Conservation (phyloP, 176 grass and related monocot genomes). For the Ensete ventricosum region DNA sequence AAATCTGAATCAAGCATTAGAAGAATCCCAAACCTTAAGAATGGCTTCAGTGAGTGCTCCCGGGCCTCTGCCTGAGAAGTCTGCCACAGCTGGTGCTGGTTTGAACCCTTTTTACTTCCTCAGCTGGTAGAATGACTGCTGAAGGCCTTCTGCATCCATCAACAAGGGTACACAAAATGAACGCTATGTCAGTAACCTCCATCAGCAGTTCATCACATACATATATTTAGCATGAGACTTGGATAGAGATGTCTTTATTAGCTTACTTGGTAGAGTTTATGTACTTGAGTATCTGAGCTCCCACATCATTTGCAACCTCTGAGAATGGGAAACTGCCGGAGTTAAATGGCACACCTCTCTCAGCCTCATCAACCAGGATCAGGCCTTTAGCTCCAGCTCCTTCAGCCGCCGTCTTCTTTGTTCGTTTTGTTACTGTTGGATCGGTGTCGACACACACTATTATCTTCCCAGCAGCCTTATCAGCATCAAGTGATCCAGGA, state of each 20-base stretch:
- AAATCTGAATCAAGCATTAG: not conserved
- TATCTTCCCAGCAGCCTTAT: conserved; percentile 78
- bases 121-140: conserved; percentile 53
- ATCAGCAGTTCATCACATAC: no score
- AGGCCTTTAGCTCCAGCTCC: conserved; percentile 42
- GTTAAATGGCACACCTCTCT: conserved; percentile 57
- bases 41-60: conserved; percentile 68
- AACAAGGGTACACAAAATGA: no score
- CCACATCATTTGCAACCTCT: conserved; percentile 55
- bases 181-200: not conserved
- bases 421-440: conserved; percentile 47
- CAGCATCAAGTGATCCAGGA: conserved; percentile 71
- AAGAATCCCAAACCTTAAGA: conserved; percentile 45
- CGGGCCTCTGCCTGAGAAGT: conserved; percentile 71
- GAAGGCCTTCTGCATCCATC: conserved; percentile 46
- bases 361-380: conserved; percentile 54
- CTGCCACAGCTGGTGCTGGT: conserved; percentile 73
- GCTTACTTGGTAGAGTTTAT: conserved; percentile 78
- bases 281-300: conserved; percentile 73
- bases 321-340: conserved; percentile 69
- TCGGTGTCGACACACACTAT: conserved; percentile 65
- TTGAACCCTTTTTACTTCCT: conserved; percentile 50
- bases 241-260: not conserved
- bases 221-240: not conserved
- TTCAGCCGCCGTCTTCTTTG: conserved; percentile 71